Evolutionary conservation across 805 yeast genomes (phyloP).

Genomic region (Lipomyces spencermartinsiae): DNA sequence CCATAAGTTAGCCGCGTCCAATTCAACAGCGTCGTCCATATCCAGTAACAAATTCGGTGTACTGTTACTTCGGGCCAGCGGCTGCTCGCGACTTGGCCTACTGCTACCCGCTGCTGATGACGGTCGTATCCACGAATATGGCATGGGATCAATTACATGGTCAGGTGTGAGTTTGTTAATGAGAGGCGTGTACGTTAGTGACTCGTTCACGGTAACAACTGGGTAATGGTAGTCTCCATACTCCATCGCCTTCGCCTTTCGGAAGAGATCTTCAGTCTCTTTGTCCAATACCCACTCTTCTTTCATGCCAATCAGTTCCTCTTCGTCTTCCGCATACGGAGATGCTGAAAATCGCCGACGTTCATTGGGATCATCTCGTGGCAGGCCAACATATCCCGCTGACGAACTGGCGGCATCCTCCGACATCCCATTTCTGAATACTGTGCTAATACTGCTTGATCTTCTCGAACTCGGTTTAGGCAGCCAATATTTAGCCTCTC

Average conservation of each 20-base stretch:
- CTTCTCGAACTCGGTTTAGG: constrained; percentile 41
- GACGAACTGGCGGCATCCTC: constrained; percentile 19
- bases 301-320: neutral
- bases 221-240: constrained; percentile 54
- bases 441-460: constrained; percentile 8
- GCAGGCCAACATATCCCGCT: constrained; percentile 15
- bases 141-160: neutral
- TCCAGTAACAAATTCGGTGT: constrained; percentile 10
- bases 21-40: constrained; percentile 2
- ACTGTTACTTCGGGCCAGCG: neutral
- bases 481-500: constrained; percentile 85
- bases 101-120: neutral
- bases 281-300: constrained; percentile 37
- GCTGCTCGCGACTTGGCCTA: neutral
- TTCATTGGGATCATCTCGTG: constrained; percentile 11
- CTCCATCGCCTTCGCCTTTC: constrained; percentile 43
- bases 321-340: neutral
- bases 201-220: constrained; percentile 47
- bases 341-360: neutral
- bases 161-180: constrained; percentile 2
- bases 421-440: constrained; percentile 9
- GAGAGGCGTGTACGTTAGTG: constrained; percentile 31
- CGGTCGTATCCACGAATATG: constrained; percentile 6
- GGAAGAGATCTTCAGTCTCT: constrained; percentile 47
- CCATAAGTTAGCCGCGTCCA: constrained; percentile 7